Evolutionary conservation across 148 eudicot species (phyloP).

Genomic region (Cornus kousa): DNA sequence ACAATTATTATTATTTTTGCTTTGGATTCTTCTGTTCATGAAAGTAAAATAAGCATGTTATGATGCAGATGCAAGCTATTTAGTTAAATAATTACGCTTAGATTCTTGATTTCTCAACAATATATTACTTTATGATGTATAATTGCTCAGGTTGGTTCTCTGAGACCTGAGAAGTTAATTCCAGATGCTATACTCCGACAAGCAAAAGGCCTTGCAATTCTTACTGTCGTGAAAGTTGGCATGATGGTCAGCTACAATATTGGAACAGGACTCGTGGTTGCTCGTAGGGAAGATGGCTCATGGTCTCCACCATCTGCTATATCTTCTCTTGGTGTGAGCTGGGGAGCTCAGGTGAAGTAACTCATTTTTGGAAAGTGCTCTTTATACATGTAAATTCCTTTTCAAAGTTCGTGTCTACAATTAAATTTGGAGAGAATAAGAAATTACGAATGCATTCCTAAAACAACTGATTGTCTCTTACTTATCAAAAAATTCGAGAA

Average conservation of each 20-base stretch:
- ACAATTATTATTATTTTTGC: too few relatives aligned
- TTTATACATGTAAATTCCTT: too few relatives aligned
- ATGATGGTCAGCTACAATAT: slow-evolving; percentile 55
- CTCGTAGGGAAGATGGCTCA: slow-evolving; percentile 60
- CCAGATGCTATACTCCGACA: slow-evolving; percentile 62
- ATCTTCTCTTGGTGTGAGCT: slow-evolving; percentile 63
- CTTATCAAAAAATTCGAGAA: too few relatives aligned
- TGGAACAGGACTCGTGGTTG: slow-evolving; percentile 62
- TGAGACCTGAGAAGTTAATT: slow-evolving; percentile 51
- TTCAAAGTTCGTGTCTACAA: too few relatives aligned
- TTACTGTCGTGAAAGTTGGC: slow-evolving; percentile 65
- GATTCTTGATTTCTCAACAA: background rate
- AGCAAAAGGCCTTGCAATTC: slow-evolving; percentile 69
- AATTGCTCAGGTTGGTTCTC: slow-evolving; percentile 41
- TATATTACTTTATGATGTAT: background rate
- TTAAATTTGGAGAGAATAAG: too few relatives aligned
- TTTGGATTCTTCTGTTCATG: too few relatives aligned
- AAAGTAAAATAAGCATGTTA: too few relatives aligned
- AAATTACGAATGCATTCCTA: too few relatives aligned
- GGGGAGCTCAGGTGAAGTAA: slow-evolving; percentile 66
- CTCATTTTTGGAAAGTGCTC: too few relatives aligned
- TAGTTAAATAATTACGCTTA: too few relatives aligned
- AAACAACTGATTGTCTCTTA: too few relatives aligned
- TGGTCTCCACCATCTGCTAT: slow-evolving; percentile 77
- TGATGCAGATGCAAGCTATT: too few relatives aligned